Base-by-base conservation (phyloP, 176 grass and related monocot species). In the Carex littledalei region DNA sequence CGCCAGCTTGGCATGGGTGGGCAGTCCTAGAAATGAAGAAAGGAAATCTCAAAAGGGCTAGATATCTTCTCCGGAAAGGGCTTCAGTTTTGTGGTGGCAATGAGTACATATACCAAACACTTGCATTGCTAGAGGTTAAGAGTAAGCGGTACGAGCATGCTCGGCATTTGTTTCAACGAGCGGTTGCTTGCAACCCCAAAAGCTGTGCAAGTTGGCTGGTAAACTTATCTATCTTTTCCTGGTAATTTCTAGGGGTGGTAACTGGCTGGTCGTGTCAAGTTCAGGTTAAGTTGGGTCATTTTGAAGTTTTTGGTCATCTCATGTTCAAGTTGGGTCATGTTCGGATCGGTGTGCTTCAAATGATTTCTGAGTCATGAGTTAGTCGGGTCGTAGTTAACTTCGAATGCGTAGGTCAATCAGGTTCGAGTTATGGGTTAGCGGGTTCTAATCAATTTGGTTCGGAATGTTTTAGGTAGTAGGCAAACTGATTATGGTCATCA, bases 181-280 rank as follows among this genome's bases (percentile, higher is more conserved):
- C 95, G 18, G 88, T 91, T 82, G 80, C 89, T 85, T 98, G 63
- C 80, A 98, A 98, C 83, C 89, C 93, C 0, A 98, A 98, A 93
- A 98, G 95, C 29, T 98, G 95, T 84, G 95, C 93, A 85, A 98
- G 92, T 85, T 98, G 95, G 95, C 95, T 98, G 86, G 95, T 98
- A 85, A 95, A 89, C 87, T 80, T 88, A 89, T 89, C 62, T 87
- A 68, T 88, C 18, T 66, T 85, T 74, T 53, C 81, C 81, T 22
- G 78, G 43, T 73, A 72, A 81, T 84, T 86, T 59, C 18, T 29
- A 84, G 15, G 86, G 17, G 73, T 82, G 78, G 65, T 17, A 84
- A 57, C 49, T 84, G 4, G 45, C 1, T 16, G 15, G 3, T 20
- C 66, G 53, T 54, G 29, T 32, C 4, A 34, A 43, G 71, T 76